A percentile compares a stretch with the other conserved stretches of the same genome.
Evolutionary conservation across 805 yeast genomes (phyloP).

Genomic region (Suhomyces emberorum): DNA sequence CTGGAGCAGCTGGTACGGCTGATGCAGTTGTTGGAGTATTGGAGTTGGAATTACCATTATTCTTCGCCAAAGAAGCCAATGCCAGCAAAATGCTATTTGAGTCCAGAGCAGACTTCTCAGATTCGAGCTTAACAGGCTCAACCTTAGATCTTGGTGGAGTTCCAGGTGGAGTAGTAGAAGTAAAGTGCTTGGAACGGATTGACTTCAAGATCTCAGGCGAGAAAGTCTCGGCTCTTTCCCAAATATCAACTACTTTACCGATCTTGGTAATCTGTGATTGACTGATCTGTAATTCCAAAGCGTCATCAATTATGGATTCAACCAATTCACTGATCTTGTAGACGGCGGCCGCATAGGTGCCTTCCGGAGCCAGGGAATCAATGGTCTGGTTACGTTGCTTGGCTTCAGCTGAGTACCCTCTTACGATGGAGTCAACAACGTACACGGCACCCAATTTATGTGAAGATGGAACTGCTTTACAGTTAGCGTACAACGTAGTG

Average conservation of each 20-base stretch:
- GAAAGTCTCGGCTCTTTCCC: slow-evolving; percentile 86
- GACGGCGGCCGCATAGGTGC: slow-evolving; percentile 73
- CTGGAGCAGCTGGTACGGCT: slow-evolving; percentile 21
- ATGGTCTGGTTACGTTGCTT: slow-evolving; percentile 51
- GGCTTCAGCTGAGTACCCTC: slow-evolving; percentile 79
- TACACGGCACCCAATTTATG: slow-evolving; percentile 91
- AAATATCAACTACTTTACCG: slow-evolving; percentile 81
- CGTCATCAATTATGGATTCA: slow-evolving; percentile 60
- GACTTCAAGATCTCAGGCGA: slow-evolving; percentile 49
- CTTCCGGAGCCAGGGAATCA: slow-evolving; percentile 52
- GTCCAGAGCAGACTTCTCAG: slow-evolving; percentile 22
- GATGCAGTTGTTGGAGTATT: slow-evolving; percentile 27
- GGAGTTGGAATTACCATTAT: slow-evolving; percentile 29
- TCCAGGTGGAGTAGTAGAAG: slow-evolving; percentile 68
- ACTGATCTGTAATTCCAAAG: slow-evolving; percentile 50
- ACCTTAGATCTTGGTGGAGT: slow-evolving; percentile 43
- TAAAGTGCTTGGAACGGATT: slow-evolving; percentile 58
- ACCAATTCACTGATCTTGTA: slow-evolving; percentile 61
- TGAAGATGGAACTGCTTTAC: slow-evolving; percentile 68
- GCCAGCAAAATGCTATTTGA: slow-evolving; percentile 69
- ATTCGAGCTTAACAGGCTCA: slow-evolving; percentile 23
- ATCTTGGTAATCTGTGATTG: slow-evolving; percentile 67
- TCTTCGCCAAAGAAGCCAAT: slow-evolving; percentile 58
- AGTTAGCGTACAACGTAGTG: slow-evolving; percentile 57
- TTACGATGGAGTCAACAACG: slow-evolving; percentile 86